These are phyloP conservation scores for Aristolochia californica DNA, from an alignment of 164 flowering plant genomes.

Conservation along the genomic window DNA sequence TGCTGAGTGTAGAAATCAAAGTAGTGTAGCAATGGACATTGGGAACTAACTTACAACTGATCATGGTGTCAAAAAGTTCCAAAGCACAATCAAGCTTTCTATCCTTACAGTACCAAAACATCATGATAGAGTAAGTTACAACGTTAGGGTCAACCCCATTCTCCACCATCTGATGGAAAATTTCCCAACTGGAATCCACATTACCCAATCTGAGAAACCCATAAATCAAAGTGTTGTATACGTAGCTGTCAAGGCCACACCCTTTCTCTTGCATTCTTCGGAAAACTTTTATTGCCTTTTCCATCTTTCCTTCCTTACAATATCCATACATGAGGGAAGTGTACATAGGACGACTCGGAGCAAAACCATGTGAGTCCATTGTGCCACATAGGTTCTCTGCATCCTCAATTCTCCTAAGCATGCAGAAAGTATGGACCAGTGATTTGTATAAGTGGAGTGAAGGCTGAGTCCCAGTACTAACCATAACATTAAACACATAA, in stretches of 20 bases:
- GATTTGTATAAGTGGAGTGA: constrained; percentile 30
- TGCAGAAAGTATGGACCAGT: constrained; percentile 33
- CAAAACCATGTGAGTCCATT: constrained; percentile 38
- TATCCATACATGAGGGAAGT: constrained; percentile 38
- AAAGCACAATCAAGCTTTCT: constrained; percentile 36
- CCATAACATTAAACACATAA: constrained; percentile 29
- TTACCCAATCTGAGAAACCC: constrained; percentile 35
- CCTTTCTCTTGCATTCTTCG: constrained; percentile 45
- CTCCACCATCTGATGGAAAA: constrained; percentile 29
- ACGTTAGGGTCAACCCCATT: constrained; percentile 28
- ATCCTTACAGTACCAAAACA: constrained; percentile 36
- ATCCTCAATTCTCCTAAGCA: constrained; percentile 26
- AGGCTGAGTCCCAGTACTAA: constrained; percentile 17
- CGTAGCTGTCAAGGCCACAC: constrained; percentile 40
- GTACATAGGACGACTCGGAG: constrained; percentile 31
- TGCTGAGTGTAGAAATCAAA: constrained; percentile 32
- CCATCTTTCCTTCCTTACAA: constrained; percentile 39
- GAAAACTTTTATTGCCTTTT: constrained; percentile 38
- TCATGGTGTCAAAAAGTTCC: constrained; percentile 24
- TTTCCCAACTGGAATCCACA: constrained; percentile 24
- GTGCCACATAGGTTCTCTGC: constrained; percentile 37
- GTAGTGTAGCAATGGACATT: constrained; percentile 41
- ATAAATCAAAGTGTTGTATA: constrained; percentile 44
- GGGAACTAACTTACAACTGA: constrained; percentile 17
- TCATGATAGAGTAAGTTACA: constrained; percentile 35